Evolutionary conservation across 1,284 basidiomycete species (phyloP), one percentile per base, ranked within the genome.

Genomic region (Cryptococcus floricola): DNA sequence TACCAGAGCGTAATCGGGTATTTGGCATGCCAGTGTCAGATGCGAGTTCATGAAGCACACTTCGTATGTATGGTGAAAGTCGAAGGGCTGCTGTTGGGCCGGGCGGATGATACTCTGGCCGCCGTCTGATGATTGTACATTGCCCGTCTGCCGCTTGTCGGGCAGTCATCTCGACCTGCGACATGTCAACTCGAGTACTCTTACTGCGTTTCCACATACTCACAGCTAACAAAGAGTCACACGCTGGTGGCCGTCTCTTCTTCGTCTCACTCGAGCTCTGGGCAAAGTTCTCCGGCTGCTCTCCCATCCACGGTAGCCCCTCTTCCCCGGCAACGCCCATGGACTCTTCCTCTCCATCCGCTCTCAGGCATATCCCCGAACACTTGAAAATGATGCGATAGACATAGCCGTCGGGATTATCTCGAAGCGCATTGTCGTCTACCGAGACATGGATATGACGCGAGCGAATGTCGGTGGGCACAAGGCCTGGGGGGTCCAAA

Each of bases 381-480:
- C 48, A 50, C 23, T 23, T 50, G 38, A 19, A 50, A n/a, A 50
- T 39, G 37, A 50, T 25, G 18, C 48, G 25, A 27, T 39, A 41
- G 38, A 50, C 38, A 27, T 39, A 50, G 18, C 48, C 48, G 13
- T 37, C 27, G 16, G 48, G 48, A 27, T 50, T 39, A 38, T 50
- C 27, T 16, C 48, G 48, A 4, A 50, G 48, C 19, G 48, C 48
- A 18, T 38, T 39, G 31, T 1, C n/a, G 19, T 50, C 38, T 4
- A 50, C 48, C 13, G 16, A 39, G 19, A 50, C 48, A 9, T 19
- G 16, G 16, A 50, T 50, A n/a, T 50, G 48, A 1, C 48, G 48
- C 13, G 34, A 50, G 13, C 48, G 48, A 23, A 50, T 50, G 19
- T 50, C 48, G n/a, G 48, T 50, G n/a, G 48, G 48, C 9, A 50